Percentiles rank a stretch among this genome's conserved stretches.
Conservation (phyloP, 495 filamentous ascomycete species). For the Penicillium manginii region DNA sequence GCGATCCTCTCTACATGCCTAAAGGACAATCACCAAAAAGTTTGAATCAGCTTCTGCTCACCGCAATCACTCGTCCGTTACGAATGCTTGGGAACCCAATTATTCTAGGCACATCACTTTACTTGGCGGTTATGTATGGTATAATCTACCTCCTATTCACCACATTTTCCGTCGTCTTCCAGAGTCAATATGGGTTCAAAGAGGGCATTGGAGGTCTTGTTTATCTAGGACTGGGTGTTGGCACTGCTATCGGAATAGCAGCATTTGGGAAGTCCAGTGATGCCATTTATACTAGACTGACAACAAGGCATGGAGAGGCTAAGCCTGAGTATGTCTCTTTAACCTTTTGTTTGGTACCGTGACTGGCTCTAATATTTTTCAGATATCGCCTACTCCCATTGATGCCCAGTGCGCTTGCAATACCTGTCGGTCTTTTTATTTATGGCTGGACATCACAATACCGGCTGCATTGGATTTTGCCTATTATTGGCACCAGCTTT, state of each 20-base stretch:
- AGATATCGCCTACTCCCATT: neutral
- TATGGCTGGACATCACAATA: slow-evolving; percentile 65
- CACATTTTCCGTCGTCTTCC: slow-evolving; percentile 57
- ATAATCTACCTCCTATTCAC: slow-evolving; percentile 65
- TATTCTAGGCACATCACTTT: slow-evolving; percentile 59
- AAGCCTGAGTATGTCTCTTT: slow-evolving; percentile 6
- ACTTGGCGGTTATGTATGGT: slow-evolving; percentile 62
- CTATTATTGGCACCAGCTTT: slow-evolving; percentile 43
- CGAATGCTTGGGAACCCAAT: slow-evolving; percentile 59
- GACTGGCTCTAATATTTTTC: neutral
- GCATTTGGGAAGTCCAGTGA: neutral
- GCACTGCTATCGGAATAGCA: neutral
- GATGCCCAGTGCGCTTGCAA: neutral
- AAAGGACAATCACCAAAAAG: slow-evolving; percentile 23
- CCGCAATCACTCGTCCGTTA: slow-evolving; percentile 45
- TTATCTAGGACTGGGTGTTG: slow-evolving; percentile 16
- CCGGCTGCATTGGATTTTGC: slow-evolving; percentile 56
- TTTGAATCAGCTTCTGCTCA: slow-evolving; percentile 36
- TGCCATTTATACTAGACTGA: neutral
- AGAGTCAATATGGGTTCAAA: slow-evolving; percentile 51
- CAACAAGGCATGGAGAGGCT: neutral
- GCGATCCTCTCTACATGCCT: slow-evolving; percentile 40
- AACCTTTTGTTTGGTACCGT: neutral
- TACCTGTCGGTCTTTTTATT: slow-evolving; percentile 59
- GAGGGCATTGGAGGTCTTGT: slow-evolving; percentile 10